Evolutionary conservation across 164 flowering plant species (phyloP).

Genomic region (Vitis cinerea): DNA sequence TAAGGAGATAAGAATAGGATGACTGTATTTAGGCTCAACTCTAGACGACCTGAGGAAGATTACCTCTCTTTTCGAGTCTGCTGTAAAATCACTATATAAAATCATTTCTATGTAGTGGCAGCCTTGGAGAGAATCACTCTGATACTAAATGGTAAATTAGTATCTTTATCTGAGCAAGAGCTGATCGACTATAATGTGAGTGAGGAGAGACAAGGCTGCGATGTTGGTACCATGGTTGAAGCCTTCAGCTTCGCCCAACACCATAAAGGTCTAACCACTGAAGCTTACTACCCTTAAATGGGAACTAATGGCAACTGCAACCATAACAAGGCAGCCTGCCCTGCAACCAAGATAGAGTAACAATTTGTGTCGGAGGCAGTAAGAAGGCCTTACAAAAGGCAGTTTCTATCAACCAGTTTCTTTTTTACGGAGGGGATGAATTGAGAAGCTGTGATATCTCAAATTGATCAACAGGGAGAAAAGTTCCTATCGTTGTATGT

Average conservation of each 20-base stretch:
- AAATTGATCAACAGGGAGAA: conserved; percentile 3
- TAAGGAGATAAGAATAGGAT: too few relatives aligned
- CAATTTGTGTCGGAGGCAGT: conserved; percentile 15
- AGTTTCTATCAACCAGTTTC: conserved; percentile 21
- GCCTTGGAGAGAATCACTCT: conserved; percentile 7
- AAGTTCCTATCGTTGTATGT: background rate
- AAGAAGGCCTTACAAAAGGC: conserved; percentile 27
- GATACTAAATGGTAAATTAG: conserved; percentile 8
- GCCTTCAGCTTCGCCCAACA: conserved; percentile 18
- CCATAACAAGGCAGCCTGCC: background rate
- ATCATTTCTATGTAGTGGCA: background rate
- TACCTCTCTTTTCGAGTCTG: too few relatives aligned
- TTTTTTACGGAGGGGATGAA: background rate
- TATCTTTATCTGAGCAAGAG: conserved; percentile 20
- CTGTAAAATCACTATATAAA: too few relatives aligned
- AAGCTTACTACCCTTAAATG: conserved; percentile 20
- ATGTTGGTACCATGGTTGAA: conserved; percentile 11
- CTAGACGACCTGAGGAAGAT: too few relatives aligned
- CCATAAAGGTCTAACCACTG: conserved; percentile 14
- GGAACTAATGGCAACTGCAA: conserved; percentile 16
- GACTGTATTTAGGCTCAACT: too few relatives aligned
- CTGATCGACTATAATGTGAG: conserved; percentile 16
- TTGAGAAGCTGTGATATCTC: too few relatives aligned
- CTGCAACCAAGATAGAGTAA: conserved; percentile 6
- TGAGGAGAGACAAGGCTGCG: conserved; percentile 10